Percentiles rank a stretch among this genome's conserved stretches.
These are phyloP conservation scores for Phytophthora foliorum DNA, from an alignment of 352 stramenopile genomes.

Conservation along the genomic window DNA sequence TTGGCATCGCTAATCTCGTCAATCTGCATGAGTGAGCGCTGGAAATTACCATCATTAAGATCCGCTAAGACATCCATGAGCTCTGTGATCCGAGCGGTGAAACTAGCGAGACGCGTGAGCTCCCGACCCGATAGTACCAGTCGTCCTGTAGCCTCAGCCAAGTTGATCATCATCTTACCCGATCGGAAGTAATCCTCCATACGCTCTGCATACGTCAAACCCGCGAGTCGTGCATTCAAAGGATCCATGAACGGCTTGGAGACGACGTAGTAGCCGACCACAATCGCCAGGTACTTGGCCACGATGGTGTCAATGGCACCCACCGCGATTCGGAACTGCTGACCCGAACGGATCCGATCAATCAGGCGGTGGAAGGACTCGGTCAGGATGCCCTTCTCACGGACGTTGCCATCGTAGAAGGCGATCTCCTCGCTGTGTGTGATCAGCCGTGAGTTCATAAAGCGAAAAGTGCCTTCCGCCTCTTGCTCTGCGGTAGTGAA, in stretches of 20 bases:
- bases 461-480: constrained; percentile 82
- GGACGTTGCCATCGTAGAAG: constrained; percentile 89
- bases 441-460: constrained; percentile 86
- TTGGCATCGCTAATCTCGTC: background rate
- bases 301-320: constrained; percentile 83
- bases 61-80: constrained; percentile 76
- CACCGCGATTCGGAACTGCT: constrained; percentile 83
- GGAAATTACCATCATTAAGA: constrained; percentile 59
- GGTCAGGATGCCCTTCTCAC: constrained; percentile 74
- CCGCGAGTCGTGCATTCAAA: constrained; percentile 47
- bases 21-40: constrained; percentile 59
- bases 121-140: constrained; percentile 85
- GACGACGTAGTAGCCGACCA: constrained; percentile 79
- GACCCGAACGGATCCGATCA: constrained; percentile 62
- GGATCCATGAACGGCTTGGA: constrained; percentile 70
- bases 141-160: constrained; percentile 82
- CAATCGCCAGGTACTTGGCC: constrained; percentile 85
- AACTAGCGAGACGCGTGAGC: constrained; percentile 77
- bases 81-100: constrained; percentile 74
- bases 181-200: constrained; percentile 86
- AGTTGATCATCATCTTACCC: constrained; percentile 85
- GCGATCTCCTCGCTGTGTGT: constrained; percentile 90
- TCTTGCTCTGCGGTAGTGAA: constrained; percentile 81
- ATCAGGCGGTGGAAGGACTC: constrained; percentile 68
- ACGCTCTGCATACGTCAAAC: constrained; percentile 64